phyloP scores from a whole-genome alignment of 108 stramenopile species.

The Aurantiochytrium sp. region DNA sequence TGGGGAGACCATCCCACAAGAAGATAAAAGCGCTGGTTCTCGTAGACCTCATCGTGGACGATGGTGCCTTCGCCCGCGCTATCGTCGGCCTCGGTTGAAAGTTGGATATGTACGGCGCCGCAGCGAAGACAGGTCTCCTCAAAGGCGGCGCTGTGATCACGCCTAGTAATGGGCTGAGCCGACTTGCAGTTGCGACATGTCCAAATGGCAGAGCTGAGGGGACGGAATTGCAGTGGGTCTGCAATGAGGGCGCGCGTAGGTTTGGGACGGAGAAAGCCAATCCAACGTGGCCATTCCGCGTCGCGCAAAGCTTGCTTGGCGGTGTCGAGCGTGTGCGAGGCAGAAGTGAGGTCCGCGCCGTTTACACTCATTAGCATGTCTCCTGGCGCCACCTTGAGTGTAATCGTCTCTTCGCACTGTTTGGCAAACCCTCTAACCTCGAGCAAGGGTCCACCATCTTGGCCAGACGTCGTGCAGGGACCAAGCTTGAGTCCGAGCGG shows the following conservation, averaged over 20 bases:
- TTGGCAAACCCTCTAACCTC: neutral
- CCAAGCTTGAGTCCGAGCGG: neutral
- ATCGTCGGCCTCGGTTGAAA: neutral
- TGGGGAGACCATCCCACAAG: neutral
- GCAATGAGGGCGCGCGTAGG: too few species aligned
- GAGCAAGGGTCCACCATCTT: neutral
- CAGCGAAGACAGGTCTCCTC: neutral
- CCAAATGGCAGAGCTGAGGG: neutral
- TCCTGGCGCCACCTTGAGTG: neutral
- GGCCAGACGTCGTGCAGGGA: neutral
- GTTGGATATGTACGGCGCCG: neutral
- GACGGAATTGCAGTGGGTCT: neutral
- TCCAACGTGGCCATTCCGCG: neutral
- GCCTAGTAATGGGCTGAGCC: neutral
- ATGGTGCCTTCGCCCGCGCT: neutral
- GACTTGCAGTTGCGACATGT: neutral
- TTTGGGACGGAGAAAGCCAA: neutral
- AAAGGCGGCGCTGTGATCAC: neutral
- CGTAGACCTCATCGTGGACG: neutral
- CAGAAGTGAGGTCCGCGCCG: neutral
- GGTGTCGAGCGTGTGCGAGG: neutral
- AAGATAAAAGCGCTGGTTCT: constrained; percentile 7
- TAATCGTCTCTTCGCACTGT: neutral
- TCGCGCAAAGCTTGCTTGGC: neutral
- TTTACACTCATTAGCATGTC: neutral